Conservation (phyloP, 345 rosid genomes). For the Rhodamnia rubescens region DNA sequence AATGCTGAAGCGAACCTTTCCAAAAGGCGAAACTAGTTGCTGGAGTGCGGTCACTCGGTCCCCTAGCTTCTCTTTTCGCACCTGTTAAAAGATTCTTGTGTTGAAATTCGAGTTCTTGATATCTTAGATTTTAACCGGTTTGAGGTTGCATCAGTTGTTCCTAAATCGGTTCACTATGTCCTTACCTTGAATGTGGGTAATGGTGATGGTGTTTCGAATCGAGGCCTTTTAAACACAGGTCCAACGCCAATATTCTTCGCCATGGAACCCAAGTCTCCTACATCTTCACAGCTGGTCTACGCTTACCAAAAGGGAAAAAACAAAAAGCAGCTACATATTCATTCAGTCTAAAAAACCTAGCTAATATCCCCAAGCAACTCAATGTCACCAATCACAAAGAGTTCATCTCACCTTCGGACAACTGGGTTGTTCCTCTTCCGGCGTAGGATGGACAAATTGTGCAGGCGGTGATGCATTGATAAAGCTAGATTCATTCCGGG, state of each 20-base stretch:
- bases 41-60: constrained; percentile 96
- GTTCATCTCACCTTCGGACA: background rate
- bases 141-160: background rate
- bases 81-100: constrained; percentile 25
- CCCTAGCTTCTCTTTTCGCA: constrained; percentile 91
- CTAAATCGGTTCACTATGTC: background rate
- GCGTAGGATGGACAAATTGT: background rate
- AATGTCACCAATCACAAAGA: background rate
- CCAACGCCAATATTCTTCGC: constrained; percentile 35
- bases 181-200: constrained; percentile 79
- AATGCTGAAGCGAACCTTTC: constrained; percentile 43
- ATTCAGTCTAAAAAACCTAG: background rate
- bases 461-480: background rate
- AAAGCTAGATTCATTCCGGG: background rate
- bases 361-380: background rate
- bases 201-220: constrained; percentile 60
- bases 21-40: constrained; percentile 93
- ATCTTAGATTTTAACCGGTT: background rate
- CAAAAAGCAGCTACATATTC: background rate
- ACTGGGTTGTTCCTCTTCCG: background rate
- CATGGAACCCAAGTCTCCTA: constrained; percentile 20
- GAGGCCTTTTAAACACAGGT: constrained; percentile 38
- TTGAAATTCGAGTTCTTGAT: background rate
- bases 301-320: background rate
- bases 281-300: constrained; percentile 22